These are phyloP conservation scores for Tuber aestivum DNA, from an alignment of 495 filamentous ascomycete species.

Conservation along the genomic window DNA sequence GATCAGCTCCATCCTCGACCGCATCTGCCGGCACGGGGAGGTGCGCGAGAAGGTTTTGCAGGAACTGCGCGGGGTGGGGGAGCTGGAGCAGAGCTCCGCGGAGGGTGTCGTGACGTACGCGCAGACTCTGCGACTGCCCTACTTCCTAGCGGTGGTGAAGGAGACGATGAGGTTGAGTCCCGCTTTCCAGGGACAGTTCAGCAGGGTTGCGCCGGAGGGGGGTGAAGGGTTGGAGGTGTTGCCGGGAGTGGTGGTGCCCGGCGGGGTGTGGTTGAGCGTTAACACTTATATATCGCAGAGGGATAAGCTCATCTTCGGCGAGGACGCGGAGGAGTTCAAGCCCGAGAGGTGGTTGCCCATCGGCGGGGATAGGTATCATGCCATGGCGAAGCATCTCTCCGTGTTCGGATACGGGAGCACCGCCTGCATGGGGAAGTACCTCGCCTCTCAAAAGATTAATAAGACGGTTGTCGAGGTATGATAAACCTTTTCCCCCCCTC, in stretches of 20 bases:
- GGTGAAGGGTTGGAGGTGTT: constrained; percentile 2
- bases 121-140: constrained; percentile 5
- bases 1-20: constrained; percentile 9
- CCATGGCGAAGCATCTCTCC: constrained; percentile 41
- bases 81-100: constrained; percentile 6
- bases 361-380: constrained; percentile 24
- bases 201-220: neutral
- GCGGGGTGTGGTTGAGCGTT: constrained; percentile 10
- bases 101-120: constrained; percentile 6
- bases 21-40: neutral
- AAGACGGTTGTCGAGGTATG: constrained; percentile 21
- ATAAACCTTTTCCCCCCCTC: neutral
- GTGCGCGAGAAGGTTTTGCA: constrained; percentile 4
- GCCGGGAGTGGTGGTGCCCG: constrained; percentile 13
- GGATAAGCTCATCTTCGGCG: constrained; percentile 53
- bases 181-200: neutral
- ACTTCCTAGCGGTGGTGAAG: constrained; percentile 11
- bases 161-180: constrained; percentile 11
- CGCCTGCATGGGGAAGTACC: constrained; percentile 17
- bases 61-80: neutral
- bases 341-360: constrained; percentile 60
- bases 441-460: constrained; percentile 17
- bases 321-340: constrained; percentile 56
- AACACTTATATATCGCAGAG: constrained; percentile 34
- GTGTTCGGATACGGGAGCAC: constrained; percentile 19